These are phyloP conservation scores for Fomitopsis palustris DNA, from an alignment of 1,284 basidiomycete species.

Conservation along the genomic window DNA sequence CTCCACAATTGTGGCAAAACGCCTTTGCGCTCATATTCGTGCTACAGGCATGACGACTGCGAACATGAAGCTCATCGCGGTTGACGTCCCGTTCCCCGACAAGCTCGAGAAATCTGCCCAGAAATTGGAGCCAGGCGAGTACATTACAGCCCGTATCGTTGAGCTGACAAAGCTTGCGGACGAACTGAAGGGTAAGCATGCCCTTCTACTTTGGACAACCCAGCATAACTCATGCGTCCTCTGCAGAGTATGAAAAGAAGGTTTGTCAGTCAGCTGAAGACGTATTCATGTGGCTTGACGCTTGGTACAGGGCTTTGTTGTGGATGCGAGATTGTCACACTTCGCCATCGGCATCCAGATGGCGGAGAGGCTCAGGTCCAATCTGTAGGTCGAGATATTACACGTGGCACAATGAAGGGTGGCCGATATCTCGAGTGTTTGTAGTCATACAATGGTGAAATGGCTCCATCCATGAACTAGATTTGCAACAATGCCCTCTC, in stretches of 20 bases:
- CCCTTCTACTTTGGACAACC: not conserved
- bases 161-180: constrained; percentile 60
- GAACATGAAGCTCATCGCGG: constrained; percentile 73
- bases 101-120: constrained; percentile 57
- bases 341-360: constrained; percentile 71
- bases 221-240: not conserved
- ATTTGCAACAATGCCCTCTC: not conserved
- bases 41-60: constrained; percentile 75
- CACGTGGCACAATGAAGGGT: not conserved
- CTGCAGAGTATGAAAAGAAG: constrained; percentile 62
- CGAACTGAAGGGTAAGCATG: constrained; percentile 58
- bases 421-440: too few species aligned
- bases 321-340: constrained; percentile 76
- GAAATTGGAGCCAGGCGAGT: constrained; percentile 78
- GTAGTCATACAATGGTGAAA: too few species aligned
- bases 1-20: not conserved
- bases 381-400: not conserved
- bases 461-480: too few species aligned
- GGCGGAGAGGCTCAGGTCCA: constrained; percentile 28
- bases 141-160: constrained; percentile 74
- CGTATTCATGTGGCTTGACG: constrained; percentile 6
- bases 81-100: constrained; percentile 60
- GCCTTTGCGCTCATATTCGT: not conserved
- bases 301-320: constrained; percentile 54
- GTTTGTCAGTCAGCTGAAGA: constrained; percentile 27